Percentiles rank a stretch among this genome's conserved stretches.
phyloP scores from a whole-genome alignment of 139 green algal genomes.

The Coelastrella sp. region DNA sequence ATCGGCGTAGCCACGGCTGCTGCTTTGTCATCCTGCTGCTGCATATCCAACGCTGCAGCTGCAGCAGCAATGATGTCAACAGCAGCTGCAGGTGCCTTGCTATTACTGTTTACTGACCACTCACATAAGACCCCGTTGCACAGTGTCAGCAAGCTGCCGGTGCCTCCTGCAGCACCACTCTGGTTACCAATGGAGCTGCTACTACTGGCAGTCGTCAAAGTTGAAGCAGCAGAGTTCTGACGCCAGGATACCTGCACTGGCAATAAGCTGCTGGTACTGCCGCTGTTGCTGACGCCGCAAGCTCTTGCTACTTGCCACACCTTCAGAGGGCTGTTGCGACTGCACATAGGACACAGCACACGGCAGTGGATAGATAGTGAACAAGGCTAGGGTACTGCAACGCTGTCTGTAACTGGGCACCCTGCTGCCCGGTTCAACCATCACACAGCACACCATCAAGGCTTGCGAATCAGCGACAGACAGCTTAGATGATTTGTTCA shows the following conservation, averaged over 20 bases:
- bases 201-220: background rate
- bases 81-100: background rate
- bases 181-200: background rate
- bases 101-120: background rate
- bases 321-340: conserved; percentile 4
- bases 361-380: background rate
- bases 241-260: conserved; percentile 27
- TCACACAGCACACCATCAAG: background rate
- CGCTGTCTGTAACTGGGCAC: no score
- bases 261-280: background rate
- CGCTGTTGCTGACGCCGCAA: background rate
- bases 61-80: conserved; percentile 27
- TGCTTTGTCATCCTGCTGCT: background rate
- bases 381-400: no score
- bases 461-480: no score
- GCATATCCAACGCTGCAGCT: background rate
- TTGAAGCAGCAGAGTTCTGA: background rate
- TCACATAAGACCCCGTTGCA: conserved; percentile 31
- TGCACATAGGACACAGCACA: background rate
- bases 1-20: background rate
- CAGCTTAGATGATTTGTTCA: no score
- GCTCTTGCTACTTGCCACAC: conserved; percentile 22
- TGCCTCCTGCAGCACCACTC: background rate
- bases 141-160: conserved; percentile 10
- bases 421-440: background rate